Base-by-base conservation (phyloP, 345 rosid species). In the Litchi chinensis region DNA sequence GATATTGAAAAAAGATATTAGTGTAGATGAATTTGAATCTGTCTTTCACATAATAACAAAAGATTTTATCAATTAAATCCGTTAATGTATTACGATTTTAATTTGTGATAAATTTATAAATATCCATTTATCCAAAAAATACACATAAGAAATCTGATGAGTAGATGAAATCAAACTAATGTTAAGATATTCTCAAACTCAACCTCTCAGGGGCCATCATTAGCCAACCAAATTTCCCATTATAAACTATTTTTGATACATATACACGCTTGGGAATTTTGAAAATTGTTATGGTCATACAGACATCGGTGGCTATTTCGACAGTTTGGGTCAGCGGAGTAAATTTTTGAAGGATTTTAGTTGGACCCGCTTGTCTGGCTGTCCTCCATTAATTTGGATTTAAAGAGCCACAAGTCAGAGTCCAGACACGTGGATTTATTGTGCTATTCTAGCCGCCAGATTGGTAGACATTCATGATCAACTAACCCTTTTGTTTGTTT, bases 361-460 rank as follows among this genome's bases (percentile, higher is more conserved):
- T 76, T 76, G 56, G 84, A 73, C 88, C 79, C 81, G 79, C 48
- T 44, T 65, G 80, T 86, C 67, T 7, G 85, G 86, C 50, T 79
- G 86, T 76, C 74, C 60, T 67, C 79, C 85, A 81, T 32, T 75
- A 10, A 26, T 16, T 37, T 73, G 57, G 18, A 1, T 32, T 32
- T 32, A 3, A 32, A 2, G 3, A 10, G 66, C 9, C 5, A 0
- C 40, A 0, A 40, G n/a, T 44, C 68, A 65, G 43, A 68, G 68
- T 64, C 24, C 54, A 37, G 19, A 64, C 64, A 26, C 65, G 70
- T 62, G 79, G 21, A 40, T 57, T 65, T 2, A 10, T 10, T 18
- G 8, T 4, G 10, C 9, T 4, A 52, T 8, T 37, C 62, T 22
- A 12, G 65, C 79, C 65, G 40, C 50, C 73, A 26, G 28, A 64